Base-by-base conservation (phyloP, 139 green algal species). In the Chlorella ohadii region DNA sequence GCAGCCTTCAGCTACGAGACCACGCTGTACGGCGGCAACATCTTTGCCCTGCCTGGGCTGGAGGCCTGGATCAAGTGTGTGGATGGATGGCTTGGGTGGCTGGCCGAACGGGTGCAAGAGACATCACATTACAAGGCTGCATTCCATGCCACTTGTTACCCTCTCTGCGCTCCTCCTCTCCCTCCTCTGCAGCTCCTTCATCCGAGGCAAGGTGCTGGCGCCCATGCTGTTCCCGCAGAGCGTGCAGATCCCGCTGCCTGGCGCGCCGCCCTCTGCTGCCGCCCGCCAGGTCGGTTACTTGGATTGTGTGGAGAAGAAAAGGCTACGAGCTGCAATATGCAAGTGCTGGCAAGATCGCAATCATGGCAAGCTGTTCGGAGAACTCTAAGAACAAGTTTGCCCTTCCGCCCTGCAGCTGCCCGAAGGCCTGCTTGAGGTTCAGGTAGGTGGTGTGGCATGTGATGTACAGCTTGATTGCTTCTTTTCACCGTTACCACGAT, bases 41-140 rank as follows among this genome's bases (percentile, higher is more conserved):
- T 39, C 23, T 82, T 82, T 59, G 59, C 57, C 11, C 25, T 82
- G 59, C 76, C 76, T 0, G 76, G 75, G 22, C 55, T 82, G 57
- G 76, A 82, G 39, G 76, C 76, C 15, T 82, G 76, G 76, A 65
- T 82, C 57, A 82, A 82, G 76, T 82, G 76, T 39, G 75, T 9
- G 1, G 3, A 1, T 28, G 13, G 3, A 0, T 1, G 13, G 44
- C 2, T 36, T 23, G 3, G 28, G 23, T 3, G 27, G 31, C 11
- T 51, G 13, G n/a, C n/a, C n/a, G n/a, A n/a, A n/a, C n/a, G n/a
- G n/a, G n/a, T n/a, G n/a, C n/a, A n/a, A n/a, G n/a, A n/a, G n/a
- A n/a, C n/a, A n/a, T n/a, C n/a, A n/a, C n/a, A n/a, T n/a, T n/a
- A n/a, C n/a, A n/a, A n/a, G n/a, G n/a, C n/a, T n/a, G n/a, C n/a